Evolutionary conservation across 2,329 filamentous ascomycete species (phyloP), one percentile per base, ranked within the genome.

Genomic region (Sordariomycetes sp.): DNA sequence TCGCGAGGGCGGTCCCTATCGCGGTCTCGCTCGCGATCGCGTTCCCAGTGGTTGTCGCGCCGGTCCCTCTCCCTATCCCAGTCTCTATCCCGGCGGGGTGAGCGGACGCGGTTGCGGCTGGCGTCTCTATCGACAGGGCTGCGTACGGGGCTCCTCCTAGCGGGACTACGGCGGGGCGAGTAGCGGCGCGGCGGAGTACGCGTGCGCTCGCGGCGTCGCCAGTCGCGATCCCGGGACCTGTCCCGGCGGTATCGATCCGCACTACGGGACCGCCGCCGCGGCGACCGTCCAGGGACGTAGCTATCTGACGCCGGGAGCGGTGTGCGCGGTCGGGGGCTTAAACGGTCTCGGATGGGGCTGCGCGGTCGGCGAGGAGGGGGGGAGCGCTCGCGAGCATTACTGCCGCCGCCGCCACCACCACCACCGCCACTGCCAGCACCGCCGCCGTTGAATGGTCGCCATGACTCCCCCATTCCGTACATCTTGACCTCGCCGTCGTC

Each of bases 401-500:
- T 8, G 28, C 28, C 28, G 46, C 5, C 43, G 12, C 37, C 14
- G 59, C 70, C 72, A 57, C 76, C 70, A 43, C 37, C 14, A 59
- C 70, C 72, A 57, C 76, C 70, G 55, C n/a, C n/a, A 8, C 28
- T 8, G 28, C 28, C 28, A n/a, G 3, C 43, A 43, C 37, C 14
- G 59, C 70, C 72, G 58, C 76, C 70, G 55, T 81, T 81, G 60
- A 79, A 83, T 12, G 81, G 81, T 60, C 81, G 73, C 74, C 82
- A 84, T 43, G 80, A 83, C 69, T 84, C 81, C 60, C 81, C 81
- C 14, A 81, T 81, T 56, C 81, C 81, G 66, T 83, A 84, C 65
- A 81, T 75, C 62, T 82, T 79, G 58, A 84, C 81, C 70, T 84
- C 81, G 52, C 81, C 81, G 62, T 84, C 81, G 62, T 84, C 80